These are phyloP conservation scores for Dactylellina drechsleri DNA, from an alignment of 2,329 filamentous ascomycete genomes.

Conservation along the genomic window DNA sequence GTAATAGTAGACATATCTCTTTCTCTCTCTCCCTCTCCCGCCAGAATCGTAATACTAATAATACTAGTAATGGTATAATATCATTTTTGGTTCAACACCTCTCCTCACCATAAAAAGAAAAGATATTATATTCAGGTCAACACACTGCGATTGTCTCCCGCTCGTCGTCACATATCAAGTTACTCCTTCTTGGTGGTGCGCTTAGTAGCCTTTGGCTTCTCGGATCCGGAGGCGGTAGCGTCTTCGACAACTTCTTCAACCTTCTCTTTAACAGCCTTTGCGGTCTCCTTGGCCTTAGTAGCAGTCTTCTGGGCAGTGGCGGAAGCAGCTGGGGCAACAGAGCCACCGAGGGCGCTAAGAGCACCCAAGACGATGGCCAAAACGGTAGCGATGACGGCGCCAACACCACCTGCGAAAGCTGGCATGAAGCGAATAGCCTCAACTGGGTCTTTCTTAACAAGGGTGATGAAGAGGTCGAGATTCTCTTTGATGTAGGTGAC, in stretches of 20 bases:
- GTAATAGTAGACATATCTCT: constrained; percentile 21
- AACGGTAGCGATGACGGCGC: constrained; percentile 74
- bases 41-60: constrained; percentile 20
- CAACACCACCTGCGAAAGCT: constrained; percentile 85
- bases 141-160: constrained; percentile 1
- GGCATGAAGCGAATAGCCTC: constrained; percentile 89
- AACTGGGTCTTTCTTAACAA: constrained; percentile 83
- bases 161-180: neutral
- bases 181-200: constrained; percentile 67
- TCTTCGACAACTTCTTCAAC: constrained; percentile 77
- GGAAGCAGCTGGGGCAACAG: constrained; percentile 63
- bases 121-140: constrained; percentile 21
- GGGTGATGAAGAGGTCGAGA: constrained; percentile 86
- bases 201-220: constrained; percentile 79
- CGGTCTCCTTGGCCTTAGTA: constrained; percentile 76
- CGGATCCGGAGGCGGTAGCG: constrained; percentile 68
- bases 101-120: constrained; percentile 27
- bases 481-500: constrained; percentile 90
- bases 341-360: constrained; percentile 73
- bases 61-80: constrained; percentile 28
- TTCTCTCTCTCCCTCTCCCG: neutral
- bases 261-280: constrained; percentile 62
- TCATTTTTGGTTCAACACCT: constrained; percentile 34
- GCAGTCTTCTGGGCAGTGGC: constrained; percentile 73
- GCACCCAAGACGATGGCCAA: constrained; percentile 76